Evolutionary conservation across 139 green algal species (phyloP), one percentile per base, ranked within the genome.

Genomic region (Volvox africanus): DNA sequence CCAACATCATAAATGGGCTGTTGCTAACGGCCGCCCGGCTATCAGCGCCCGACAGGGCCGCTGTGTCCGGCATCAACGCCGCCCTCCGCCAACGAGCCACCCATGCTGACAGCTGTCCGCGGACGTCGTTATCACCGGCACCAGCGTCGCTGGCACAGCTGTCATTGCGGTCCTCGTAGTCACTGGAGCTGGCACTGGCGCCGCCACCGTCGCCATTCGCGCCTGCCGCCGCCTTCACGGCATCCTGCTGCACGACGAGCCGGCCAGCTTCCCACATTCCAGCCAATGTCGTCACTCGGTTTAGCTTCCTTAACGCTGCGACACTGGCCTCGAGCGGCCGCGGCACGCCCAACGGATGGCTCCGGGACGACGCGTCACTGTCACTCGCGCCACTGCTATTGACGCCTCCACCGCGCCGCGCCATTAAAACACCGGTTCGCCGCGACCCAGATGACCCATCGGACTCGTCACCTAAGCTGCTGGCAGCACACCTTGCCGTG

Each of bases 241-340:
- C 30, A 30, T 30, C 75, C n/a, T 44, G 61, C 82, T 61, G 55
- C 1, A 35, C 82, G 32, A 88, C 50, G 9, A 68, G 83, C 6
- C 83, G 62, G 12, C 83, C 83, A 17, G 83, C 83, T 28, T 88
- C 83, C 83, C 83, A 88, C 83, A 88, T 88, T 35, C 83, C 83
- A 18, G 83, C 83, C 11, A 88, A 65, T 65, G 2, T 36, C 26
- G 83, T 88, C 2, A 88, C 83, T 24, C 65, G 83, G 24, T 88
- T 88, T 21, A 88, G 83, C 67, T n/a, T 36, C 13, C 83, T 67
- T 22, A 88, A 18, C 67, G 83, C 83, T 13, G 83, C 65, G 35
- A 88, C 67, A 35, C 83, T 88, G 83, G 83, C 83, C 35, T 55
- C 62, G 5, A 2, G 80, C 80, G 50, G 50, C 26, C 78, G 20